Percentiles rank a stretch among this genome's conserved stretches.
These are phyloP conservation scores for Irpex sp. DNA, from an alignment of 1,284 basidiomycete species.

Conservation along the genomic window DNA sequence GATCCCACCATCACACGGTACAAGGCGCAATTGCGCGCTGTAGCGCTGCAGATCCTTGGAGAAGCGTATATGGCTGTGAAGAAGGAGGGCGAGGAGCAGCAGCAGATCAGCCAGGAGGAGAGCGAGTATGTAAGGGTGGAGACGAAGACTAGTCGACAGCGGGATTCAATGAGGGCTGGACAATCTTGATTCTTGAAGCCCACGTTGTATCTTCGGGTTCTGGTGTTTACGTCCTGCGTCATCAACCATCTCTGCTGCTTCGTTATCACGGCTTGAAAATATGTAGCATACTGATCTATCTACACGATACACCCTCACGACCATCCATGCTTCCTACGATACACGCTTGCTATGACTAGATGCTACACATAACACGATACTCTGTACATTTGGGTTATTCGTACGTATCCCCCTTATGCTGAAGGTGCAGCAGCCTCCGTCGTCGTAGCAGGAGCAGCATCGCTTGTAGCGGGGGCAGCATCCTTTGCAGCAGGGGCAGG, in stretches of 20 bases:
- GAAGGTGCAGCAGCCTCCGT: conserved; percentile 3
- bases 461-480: conserved; percentile 4
- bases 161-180: conserved; percentile 21
- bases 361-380: not conserved
- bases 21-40: conserved; percentile 71
- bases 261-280: not conserved
- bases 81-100: conserved; percentile 50
- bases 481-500: not conserved
- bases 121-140: conserved; percentile 83
- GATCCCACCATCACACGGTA: conserved; percentile 47
- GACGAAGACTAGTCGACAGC: conserved; percentile 52
- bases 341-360: not conserved
- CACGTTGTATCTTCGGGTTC: too few species aligned
- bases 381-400: not conserved
- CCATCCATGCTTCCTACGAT: not conserved
- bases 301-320: not conserved
- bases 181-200: not conserved
- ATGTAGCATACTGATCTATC: conserved; percentile 1
- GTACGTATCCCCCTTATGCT: not conserved
- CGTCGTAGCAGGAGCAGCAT: conserved; percentile 5
- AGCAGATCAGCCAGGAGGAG: conserved; percentile 40
- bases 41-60: conserved; percentile 81
- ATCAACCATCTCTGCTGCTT: not conserved
- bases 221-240: too few species aligned
- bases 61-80: conserved; percentile 65